Evolutionary conservation across 2,329 filamentous ascomycete species (phyloP).

Genomic region (Pseudohalonectria lignicola): DNA sequence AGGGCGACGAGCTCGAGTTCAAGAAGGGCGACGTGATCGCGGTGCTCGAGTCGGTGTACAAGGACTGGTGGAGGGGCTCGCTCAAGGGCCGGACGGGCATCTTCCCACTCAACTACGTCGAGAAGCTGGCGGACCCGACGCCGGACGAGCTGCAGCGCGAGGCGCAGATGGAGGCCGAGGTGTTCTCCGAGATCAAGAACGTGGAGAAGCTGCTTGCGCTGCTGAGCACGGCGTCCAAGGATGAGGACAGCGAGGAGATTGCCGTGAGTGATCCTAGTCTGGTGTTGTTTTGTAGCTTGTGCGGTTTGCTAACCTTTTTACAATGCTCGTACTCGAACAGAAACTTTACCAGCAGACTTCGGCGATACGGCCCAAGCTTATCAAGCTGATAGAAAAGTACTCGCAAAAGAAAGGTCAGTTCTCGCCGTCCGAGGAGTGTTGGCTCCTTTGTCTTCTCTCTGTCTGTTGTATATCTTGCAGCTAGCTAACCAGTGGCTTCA

Average conservation of each 20-base stretch:
- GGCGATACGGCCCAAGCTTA: conserved; percentile 89
- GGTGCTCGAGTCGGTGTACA: conserved; percentile 94
- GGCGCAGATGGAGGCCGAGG: conserved; percentile 81
- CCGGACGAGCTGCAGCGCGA: conserved; percentile 89
- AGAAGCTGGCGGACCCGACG: conserved; percentile 92
- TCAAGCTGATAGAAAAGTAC: conserved; percentile 97
- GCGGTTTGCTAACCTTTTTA: too few species aligned
- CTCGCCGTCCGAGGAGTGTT: too few species aligned
- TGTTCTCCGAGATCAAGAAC: conserved; percentile 55
- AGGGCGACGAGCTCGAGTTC: conserved; percentile 90
- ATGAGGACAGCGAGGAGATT: conserved; percentile 95
- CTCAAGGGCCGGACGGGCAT: conserved; percentile 92
- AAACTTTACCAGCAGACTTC: conserved; percentile 86
- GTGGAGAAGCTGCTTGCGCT: conserved; percentile 69
- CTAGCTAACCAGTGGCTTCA: too few species aligned
- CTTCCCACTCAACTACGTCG: conserved; percentile 96
- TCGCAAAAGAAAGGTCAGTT: conserved; percentile 99
- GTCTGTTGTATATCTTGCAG: too few species aligned
- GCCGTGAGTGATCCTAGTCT: conserved; percentile 39
- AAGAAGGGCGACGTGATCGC: conserved; percentile 96
- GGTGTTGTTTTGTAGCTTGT: not conserved
- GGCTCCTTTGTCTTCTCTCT: too few species aligned
- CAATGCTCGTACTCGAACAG: too few species aligned
- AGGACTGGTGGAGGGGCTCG: conserved; percentile 99
- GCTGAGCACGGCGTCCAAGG: conserved; percentile 69